Evolutionary conservation across 2,329 filamentous ascomycete genomes (phyloP).

Genomic region (Cordyceps tenuipes): DNA sequence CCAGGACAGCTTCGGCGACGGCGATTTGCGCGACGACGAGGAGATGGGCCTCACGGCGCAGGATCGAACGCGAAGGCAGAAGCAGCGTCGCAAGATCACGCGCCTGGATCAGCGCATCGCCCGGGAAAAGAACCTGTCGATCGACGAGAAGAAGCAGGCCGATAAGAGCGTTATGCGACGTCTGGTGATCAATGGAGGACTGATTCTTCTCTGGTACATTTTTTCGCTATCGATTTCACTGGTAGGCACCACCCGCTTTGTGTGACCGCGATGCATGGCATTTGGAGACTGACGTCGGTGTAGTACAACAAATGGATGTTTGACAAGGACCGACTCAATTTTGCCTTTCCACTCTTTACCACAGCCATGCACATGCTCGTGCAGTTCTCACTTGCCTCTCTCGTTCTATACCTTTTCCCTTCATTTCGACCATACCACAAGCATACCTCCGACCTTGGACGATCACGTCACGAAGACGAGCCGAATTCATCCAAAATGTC

Average conservation of each 20-base stretch:
- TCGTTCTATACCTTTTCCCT: slow-evolving; percentile 76
- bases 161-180: slow-evolving; percentile 64
- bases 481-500: slow-evolving; percentile 64
- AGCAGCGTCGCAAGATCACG: slow-evolving; percentile 58
- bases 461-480: slow-evolving; percentile 45
- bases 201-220: slow-evolving; percentile 81
- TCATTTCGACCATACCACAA: slow-evolving; percentile 61
- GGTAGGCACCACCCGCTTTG: slow-evolving; percentile 46
- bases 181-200: slow-evolving; percentile 63
- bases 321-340: slow-evolving; percentile 72
- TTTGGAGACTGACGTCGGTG: slow-evolving; percentile 40
- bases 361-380: slow-evolving; percentile 94
- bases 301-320: slow-evolving; percentile 99
- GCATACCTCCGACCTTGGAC: slow-evolving; percentile 39
- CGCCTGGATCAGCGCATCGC: slow-evolving; percentile 62
- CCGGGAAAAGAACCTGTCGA: slow-evolving; percentile 50
- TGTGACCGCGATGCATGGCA: background rate
- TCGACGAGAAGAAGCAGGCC: slow-evolving; percentile 65
- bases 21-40: slow-evolving; percentile 75
- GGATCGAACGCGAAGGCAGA: slow-evolving; percentile 60
- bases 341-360: slow-evolving; percentile 90
- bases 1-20: slow-evolving; percentile 56
- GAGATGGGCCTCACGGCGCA: slow-evolving; percentile 76
- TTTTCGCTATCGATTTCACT: slow-evolving; percentile 92
- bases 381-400: slow-evolving; percentile 71